Evolutionary conservation across 2,329 filamentous ascomycete genomes (phyloP), one percentile per base, ranked within the genome.

Genomic region (Colletotrichum lentis): DNA sequence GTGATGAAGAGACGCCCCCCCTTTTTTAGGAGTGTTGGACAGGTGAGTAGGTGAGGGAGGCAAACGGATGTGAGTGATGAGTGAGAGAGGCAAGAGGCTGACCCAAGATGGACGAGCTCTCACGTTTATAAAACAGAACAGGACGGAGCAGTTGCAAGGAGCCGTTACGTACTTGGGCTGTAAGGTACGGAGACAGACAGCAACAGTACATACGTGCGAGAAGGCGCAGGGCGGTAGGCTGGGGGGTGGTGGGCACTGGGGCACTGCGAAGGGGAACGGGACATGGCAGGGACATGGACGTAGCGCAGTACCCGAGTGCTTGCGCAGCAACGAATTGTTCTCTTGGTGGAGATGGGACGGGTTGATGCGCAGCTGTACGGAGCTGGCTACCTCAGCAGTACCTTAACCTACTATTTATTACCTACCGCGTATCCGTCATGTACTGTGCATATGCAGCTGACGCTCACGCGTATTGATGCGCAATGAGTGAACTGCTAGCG

Each of bases 61-160:
- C 24, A 50, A 58, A 27, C 44, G 39, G 52, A 67, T 47, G 52
- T 39, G 63, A 47, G 63, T 53, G 63, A 67, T 63, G 63, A 41
- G 57, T 67, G 47, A 49, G 8, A 57, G 52, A 46, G 20, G 47
- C 4, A 52, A 16, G n/a, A 57, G 46, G 46, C 41, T 63, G 63
- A 58, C 39, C 44, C 22, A 50, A 49, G 67, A 55, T 58, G 57
- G 67, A 69, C 52, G 57, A 69, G 52, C 57, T 54, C 41, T 39
- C 53, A 67, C 67, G 67, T 69, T 69, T 69, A 69, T 69, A 67
- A 69, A 69, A 67, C 67, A 41, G 57, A 41, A n/a, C n/a, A 53
- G 3, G 43, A 66, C 20, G 44, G 55, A 47, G 55, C 43, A 47
- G 41, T 5, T 35, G 27, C n/a, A 16, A 54, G 22, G 61, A 39